phyloP scores from a whole-genome alignment of 768 basidiomycete species.

The Coprinopsis marcescibilis region DNA sequence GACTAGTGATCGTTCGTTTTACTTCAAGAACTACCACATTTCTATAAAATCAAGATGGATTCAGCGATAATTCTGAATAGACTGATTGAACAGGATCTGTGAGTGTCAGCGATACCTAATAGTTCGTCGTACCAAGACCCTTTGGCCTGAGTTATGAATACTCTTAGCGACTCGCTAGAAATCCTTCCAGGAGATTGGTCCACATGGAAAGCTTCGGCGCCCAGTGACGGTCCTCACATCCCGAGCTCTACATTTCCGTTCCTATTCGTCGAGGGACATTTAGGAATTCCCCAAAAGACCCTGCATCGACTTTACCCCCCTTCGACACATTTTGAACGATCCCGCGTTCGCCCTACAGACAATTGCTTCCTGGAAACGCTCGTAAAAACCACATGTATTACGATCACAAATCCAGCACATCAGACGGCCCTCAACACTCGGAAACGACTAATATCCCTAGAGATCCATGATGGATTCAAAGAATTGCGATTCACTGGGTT shows the following conservation, averaged over 20 bases:
- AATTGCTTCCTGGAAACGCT: slow-evolving; percentile 17
- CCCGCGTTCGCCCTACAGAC: slow-evolving; percentile 12
- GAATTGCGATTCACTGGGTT: slow-evolving; percentile 45
- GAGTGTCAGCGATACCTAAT: too few species aligned
- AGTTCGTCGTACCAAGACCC: too few species aligned
- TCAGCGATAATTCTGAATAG: neutral
- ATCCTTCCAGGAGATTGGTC: slow-evolving; percentile 53
- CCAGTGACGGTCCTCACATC: slow-evolving; percentile 6
- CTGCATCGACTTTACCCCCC: slow-evolving; percentile 51
- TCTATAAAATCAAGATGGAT: too few species aligned
- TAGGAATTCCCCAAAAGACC: slow-evolving; percentile 59
- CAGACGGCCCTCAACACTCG: slow-evolving; percentile 61
- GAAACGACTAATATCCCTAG: slow-evolving; percentile 43
- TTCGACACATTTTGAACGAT: slow-evolving; percentile 17
- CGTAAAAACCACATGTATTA: slow-evolving; percentile 40
- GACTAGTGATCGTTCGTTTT: too few species aligned
- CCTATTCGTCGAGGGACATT: slow-evolving; percentile 48
- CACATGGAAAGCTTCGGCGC: slow-evolving; percentile 33
- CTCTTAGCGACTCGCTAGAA: slow-evolving; percentile 45
- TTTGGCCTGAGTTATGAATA: neutral
- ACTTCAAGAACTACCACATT: too few species aligned
- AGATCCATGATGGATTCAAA: slow-evolving; percentile 27
- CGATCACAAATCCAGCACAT: slow-evolving; percentile 64
- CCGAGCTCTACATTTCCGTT: slow-evolving; percentile 40
- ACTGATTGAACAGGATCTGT: neutral